Conservation (phyloP, 345 rosid genomes). For the Excoecaria agallocha region DNA sequence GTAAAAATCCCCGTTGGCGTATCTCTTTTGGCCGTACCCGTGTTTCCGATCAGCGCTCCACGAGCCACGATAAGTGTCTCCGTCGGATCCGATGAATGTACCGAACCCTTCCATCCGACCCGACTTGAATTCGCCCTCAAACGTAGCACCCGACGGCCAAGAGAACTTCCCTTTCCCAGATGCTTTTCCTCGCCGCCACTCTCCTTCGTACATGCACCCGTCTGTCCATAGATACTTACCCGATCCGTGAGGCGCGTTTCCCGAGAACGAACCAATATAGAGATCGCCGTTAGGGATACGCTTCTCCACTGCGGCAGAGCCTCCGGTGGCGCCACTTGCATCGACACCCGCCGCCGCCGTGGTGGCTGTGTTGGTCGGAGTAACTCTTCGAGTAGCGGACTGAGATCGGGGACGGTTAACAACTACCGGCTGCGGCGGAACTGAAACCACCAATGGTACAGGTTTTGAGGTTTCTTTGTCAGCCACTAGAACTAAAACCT, state of each 20-base stretch:
- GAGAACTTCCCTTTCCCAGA: slow-evolving; percentile 95
- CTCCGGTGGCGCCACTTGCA: not conserved
- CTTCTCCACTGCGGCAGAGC: slow-evolving; percentile 43
- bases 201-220: slow-evolving; percentile 98
- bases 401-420: slow-evolving; percentile 64
- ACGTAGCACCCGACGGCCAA: slow-evolving; percentile 98
- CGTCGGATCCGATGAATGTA: slow-evolving; percentile 86
- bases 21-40: slow-evolving; percentile 74
- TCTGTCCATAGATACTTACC: slow-evolving; percentile 95
- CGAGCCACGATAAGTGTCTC: slow-evolving; percentile 78
- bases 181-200: slow-evolving; percentile 95
- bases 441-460: slow-evolving; percentile 19
- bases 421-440: slow-evolving; percentile 24
- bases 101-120: slow-evolving; percentile 95
- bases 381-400: slow-evolving; percentile 64
- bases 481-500: slow-evolving; percentile 7
- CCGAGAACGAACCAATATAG: slow-evolving; percentile 73
- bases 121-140: slow-evolving; percentile 84
- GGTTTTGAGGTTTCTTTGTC: not conserved
- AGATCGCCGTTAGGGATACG: slow-evolving; percentile 89
- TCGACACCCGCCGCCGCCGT: not conserved
- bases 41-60: slow-evolving; percentile 85
- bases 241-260: slow-evolving; percentile 82
- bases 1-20: slow-evolving; percentile 85
- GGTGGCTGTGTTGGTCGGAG: slow-evolving; percentile 47